phyloP scores from a whole-genome alignment of 2,329 filamentous ascomycete species.

The Arthrinium phaeospermum region DNA sequence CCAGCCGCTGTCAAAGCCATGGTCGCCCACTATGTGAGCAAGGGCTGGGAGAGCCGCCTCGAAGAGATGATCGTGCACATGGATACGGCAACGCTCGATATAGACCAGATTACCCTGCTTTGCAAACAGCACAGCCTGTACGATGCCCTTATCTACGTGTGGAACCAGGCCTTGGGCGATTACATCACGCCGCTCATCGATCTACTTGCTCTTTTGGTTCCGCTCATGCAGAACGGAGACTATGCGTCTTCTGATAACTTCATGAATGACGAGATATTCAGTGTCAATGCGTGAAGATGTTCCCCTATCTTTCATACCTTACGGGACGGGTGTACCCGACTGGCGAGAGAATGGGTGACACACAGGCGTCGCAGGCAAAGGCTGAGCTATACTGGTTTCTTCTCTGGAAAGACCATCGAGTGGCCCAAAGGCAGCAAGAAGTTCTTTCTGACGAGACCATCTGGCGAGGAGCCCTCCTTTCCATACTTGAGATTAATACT shows the following conservation, averaged over 20 bases:
- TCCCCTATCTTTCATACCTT: slow-evolving; percentile 92
- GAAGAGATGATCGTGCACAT: slow-evolving; percentile 96
- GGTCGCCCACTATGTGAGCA: slow-evolving; percentile 79
- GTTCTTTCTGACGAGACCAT: slow-evolving; percentile 65
- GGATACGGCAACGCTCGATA: slow-evolving; percentile 87
- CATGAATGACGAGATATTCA: slow-evolving; percentile 65
- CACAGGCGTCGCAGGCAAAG: slow-evolving; percentile 78
- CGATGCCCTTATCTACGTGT: slow-evolving; percentile 94
- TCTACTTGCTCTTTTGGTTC: slow-evolving; percentile 72
- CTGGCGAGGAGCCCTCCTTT: slow-evolving; percentile 73
- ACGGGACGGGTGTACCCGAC: slow-evolving; percentile 93
- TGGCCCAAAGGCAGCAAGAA: slow-evolving; percentile 74
- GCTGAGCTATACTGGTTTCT: slow-evolving; percentile 89
- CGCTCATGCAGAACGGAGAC: slow-evolving; percentile 61
- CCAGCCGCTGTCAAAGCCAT: slow-evolving; percentile 85
- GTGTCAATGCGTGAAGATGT: slow-evolving; percentile 85
- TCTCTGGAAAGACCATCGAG: slow-evolving; percentile 77
- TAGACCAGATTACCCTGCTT: slow-evolving; percentile 88
- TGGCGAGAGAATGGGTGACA: slow-evolving; percentile 74
- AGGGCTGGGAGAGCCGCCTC: slow-evolving; percentile 76
- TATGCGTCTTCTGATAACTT: slow-evolving; percentile 56
- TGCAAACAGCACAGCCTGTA: slow-evolving; percentile 94
- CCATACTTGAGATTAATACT: slow-evolving; percentile 85
- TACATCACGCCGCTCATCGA: slow-evolving; percentile 91
- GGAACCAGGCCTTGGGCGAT: slow-evolving; percentile 89